Base-by-base conservation (phyloP, 345 rosid genomes). In the Clarkia xantiana region DNA sequence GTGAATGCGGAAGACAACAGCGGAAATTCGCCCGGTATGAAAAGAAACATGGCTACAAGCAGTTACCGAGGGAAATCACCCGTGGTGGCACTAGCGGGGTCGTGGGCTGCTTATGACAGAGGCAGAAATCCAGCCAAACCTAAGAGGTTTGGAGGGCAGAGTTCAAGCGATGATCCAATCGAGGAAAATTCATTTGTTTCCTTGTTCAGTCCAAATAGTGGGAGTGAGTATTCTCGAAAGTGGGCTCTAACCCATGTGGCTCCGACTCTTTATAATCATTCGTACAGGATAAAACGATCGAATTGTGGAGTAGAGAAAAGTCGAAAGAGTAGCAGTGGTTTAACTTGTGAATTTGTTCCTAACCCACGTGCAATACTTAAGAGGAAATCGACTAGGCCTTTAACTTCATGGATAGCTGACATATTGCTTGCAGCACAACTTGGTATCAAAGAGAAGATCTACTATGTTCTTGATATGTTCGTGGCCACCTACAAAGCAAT, bases 191-290 rank as follows among this genome's bases (percentile, higher is more conserved):
- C 97, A 68, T 90, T 90, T 76, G 77, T 90, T 58, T 85, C 95
- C 54, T 63, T 90, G 59, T 94, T 86, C 61, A 76, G 84, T 73
- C 87, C 95, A 18, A 74, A 58, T 29, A 71, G 73, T 18, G 91
- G 85, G 97, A 84, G 73, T 57, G 97, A 82, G 63, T 89, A 82
- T 68, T 85, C 95, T 40, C 95, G 82, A 67, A 95, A 89, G 62
- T 89, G 95, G 97, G 97, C 95, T 67, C 71, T 89, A 62, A 95
- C 95, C 22, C 85, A 95, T 20, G 89, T 87, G 57, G 97, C 65
- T 71, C n/a, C 85, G 70, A 89, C 97, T 54, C 97, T 82, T 69
- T 89, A 89, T 75, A 89, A 85, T 57, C 97, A 95, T 50, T 95
- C 97, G 19, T 89, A 73, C 62, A 85, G 82, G 71, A 58, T 51